Conservation (phyloP, 164 flowering plant genomes). For the Kingdonia uniflora region DNA sequence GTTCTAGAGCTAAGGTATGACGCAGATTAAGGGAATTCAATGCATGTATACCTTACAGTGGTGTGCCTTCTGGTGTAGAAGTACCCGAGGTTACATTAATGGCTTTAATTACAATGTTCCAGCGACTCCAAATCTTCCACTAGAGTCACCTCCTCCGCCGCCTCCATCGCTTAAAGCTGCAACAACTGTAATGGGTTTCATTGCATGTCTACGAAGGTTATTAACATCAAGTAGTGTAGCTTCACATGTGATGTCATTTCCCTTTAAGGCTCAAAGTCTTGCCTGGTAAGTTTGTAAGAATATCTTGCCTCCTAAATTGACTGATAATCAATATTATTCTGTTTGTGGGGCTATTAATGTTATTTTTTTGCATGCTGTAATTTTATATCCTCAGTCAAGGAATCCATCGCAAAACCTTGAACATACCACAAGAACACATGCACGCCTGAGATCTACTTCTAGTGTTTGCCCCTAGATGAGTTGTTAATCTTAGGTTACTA, state of each 20-base stretch:
- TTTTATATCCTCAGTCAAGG: no score
- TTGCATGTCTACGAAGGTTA: slow-evolving; percentile 82
- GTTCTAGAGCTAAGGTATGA: slow-evolving; percentile 96
- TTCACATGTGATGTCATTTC: slow-evolving; percentile 97
- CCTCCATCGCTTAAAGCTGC: slow-evolving; percentile 98
- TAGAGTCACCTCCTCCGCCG: slow-evolving; percentile 87
- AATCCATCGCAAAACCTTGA: no score
- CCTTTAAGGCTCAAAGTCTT: no score
- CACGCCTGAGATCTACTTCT: no score
- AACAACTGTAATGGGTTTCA: slow-evolving; percentile 88
- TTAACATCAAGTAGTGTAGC: slow-evolving; percentile 84
- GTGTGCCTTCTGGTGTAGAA: slow-evolving; percentile 76
- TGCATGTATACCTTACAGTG: slow-evolving; percentile 84
- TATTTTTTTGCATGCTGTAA: no score
- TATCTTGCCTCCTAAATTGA: no score
- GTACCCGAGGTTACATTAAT: slow-evolving; percentile 93
- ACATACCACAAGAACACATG: no score
- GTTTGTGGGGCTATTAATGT: no score
- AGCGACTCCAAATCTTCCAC: slow-evolving; percentile 84
- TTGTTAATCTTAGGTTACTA: no score
- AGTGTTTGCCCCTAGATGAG: no score
- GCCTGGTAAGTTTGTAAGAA: no score
- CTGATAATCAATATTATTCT: no score
- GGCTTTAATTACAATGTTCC: slow-evolving; percentile 99
- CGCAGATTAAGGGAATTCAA: slow-evolving; percentile 96